A percentile compares a stretch with the other conserved stretches of the same genome.
Evolutionary conservation across 2,329 filamentous ascomycete genomes (phyloP).

Genomic region (Talaromyces sp.): DNA sequence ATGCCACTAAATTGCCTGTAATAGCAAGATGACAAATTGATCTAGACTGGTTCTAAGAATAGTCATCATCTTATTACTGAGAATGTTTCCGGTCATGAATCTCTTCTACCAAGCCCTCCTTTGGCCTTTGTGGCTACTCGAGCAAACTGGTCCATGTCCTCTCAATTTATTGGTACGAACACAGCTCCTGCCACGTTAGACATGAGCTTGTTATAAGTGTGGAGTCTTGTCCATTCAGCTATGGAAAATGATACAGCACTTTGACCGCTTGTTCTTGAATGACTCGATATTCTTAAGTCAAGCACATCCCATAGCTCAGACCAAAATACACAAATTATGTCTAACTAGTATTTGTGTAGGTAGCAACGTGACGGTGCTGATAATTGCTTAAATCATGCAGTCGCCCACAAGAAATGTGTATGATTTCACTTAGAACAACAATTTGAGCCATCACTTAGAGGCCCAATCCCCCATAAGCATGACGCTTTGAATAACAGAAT

Average conservation of each 20-base stretch:
- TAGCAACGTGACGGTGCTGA: neutral
- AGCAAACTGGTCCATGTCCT: neutral
- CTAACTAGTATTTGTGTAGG: neutral
- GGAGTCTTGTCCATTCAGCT: neutral
- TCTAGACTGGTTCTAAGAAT: neutral
- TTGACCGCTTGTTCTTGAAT: neutral
- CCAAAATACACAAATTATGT: neutral
- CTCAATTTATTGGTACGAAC: constrained; percentile 4
- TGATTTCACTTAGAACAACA: neutral
- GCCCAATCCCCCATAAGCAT: neutral
- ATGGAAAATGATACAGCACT: neutral
- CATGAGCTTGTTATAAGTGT: neutral
- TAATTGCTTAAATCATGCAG: neutral
- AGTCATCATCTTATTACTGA: neutral
- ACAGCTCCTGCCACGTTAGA: neutral
- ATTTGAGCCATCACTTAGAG: neutral
- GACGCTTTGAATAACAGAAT: neutral
- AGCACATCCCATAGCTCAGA: neutral
- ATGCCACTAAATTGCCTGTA: neutral
- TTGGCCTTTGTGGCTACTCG: neutral
- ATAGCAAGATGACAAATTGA: neutral
- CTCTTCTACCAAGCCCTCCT: neutral
- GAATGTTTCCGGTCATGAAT: neutral
- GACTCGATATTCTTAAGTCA: neutral
- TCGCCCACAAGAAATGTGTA: neutral